Conservation (phyloP, 2,329 filamentous ascomycete species). For the Sporothrix inflata region DNA sequence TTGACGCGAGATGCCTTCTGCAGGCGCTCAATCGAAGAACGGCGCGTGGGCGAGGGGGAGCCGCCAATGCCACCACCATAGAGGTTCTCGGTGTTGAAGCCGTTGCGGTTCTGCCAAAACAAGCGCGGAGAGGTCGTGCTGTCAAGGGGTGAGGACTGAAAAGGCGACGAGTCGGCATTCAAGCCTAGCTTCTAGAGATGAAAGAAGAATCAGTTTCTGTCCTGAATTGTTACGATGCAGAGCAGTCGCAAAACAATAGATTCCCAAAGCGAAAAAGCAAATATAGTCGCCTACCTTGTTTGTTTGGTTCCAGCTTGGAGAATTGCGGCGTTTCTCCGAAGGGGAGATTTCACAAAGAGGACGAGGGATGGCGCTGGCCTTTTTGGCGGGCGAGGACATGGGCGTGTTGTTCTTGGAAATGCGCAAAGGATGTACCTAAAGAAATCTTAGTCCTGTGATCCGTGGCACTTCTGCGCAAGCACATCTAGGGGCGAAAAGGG, state of each 20-base stretch:
- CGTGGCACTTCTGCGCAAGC: background rate
- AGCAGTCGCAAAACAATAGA: background rate
- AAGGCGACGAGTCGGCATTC: constrained; percentile 76
- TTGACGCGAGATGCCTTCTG: constrained; percentile 94
- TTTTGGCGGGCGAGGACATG: constrained; percentile 64
- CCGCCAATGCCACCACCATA: constrained; percentile 61
- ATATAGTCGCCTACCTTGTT: constrained; percentile 62
- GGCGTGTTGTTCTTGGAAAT: constrained; percentile 69
- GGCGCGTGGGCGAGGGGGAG: constrained; percentile 73
- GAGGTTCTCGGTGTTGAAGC: constrained; percentile 74
- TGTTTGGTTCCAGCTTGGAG: constrained; percentile 81
- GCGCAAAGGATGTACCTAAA: constrained; percentile 74
- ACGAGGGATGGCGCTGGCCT: constrained; percentile 64
- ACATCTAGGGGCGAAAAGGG: background rate
- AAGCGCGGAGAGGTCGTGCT: constrained; percentile 73
- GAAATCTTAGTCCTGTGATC: constrained; percentile 3
- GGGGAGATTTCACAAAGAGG: constrained; percentile 89
- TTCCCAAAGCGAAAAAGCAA: background rate
- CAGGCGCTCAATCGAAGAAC: constrained; percentile 92
- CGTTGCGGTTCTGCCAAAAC: constrained; percentile 81
- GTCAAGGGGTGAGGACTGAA: constrained; percentile 79
- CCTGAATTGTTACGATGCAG: background rate
- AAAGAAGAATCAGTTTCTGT: background rate
- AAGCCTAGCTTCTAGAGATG: constrained; percentile 64
- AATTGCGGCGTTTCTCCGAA: constrained; percentile 85